Evolutionary conservation across 352 stramenopile species (phyloP).

Genomic region (Phytophthora fragariae): DNA sequence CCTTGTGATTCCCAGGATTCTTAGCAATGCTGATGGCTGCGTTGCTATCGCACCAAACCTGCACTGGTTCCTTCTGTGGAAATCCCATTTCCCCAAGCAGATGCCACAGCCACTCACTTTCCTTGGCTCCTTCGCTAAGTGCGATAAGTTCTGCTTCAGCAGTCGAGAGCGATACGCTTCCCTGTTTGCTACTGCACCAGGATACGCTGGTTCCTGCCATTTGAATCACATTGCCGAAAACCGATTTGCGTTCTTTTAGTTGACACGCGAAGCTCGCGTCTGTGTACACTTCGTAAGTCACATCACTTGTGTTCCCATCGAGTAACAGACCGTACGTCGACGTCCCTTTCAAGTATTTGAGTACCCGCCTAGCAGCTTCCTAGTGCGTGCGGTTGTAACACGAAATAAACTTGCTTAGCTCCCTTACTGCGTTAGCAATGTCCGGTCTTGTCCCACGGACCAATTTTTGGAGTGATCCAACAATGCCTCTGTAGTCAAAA

Average conservation of each 20-base stretch:
- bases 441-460: conserved; percentile 35
- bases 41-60: no score
- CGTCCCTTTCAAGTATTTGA: conserved; percentile 27
- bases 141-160: conserved; percentile 20
- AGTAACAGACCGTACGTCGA: conserved; percentile 20
- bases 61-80: no score
- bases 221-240: no score
- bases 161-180: conserved; percentile 18
- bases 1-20: conserved; percentile 3
- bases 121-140: not conserved
- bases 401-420: conserved; percentile 37
- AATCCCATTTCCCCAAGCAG: no score
- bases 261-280: conserved; percentile 8
- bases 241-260: no score
- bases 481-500: conserved; percentile 28
- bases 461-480: conserved; percentile 40
- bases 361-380: conserved; percentile 29
- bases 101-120: no score
- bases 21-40: conserved; percentile 4
- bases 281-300: conserved; percentile 17
- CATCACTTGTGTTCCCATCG: conserved; percentile 11
- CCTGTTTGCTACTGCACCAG: conserved; percentile 18
- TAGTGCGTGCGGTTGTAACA: conserved; percentile 46
- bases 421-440: conserved; percentile 41
- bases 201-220: not conserved